These are phyloP conservation scores for Blastobotrys attinorum DNA, from an alignment of 805 yeast genomes.

Conservation along the genomic window DNA sequence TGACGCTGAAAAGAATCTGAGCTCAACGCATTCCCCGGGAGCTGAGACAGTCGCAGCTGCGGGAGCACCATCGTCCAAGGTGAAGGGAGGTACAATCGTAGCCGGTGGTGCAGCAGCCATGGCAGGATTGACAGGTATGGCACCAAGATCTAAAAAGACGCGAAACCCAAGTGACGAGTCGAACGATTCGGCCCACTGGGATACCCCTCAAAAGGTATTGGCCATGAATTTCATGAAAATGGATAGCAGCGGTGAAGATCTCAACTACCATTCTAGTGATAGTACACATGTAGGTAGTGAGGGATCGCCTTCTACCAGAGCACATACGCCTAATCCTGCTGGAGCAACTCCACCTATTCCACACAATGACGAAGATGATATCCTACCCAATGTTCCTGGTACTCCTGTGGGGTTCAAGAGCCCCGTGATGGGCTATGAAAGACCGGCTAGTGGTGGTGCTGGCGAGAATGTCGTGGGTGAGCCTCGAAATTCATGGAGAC, in stretches of 20 bases:
- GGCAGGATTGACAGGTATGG: no score
- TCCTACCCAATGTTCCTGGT: slow-evolving; percentile 3
- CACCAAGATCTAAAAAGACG: no score
- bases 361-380: slow-evolving; percentile 3
- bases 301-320: not conserved
- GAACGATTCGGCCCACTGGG: slow-evolving; percentile 21
- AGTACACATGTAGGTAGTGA: slow-evolving; percentile 6
- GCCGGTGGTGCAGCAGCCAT: not conserved
- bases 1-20: slow-evolving; percentile 13
- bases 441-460: slow-evolving; percentile 28
- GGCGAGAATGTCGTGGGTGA: slow-evolving; percentile 22
- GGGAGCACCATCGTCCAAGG: slow-evolving; percentile 1
- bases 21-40: not conserved
- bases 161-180: not conserved
- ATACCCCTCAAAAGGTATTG: slow-evolving; percentile 30
- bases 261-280: slow-evolving; percentile 6
- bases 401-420: slow-evolving; percentile 1
- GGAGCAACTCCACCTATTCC: not conserved
- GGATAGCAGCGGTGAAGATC: slow-evolving; percentile 25
- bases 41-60: not conserved
- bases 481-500: slow-evolving; percentile 55
- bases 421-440: slow-evolving; percentile 33
- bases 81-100: no score
- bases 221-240: slow-evolving; percentile 30
- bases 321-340: not conserved